Base-by-base conservation (phyloP, 768 basidiomycete species). In the Lactifluus hygrophoroides region DNA sequence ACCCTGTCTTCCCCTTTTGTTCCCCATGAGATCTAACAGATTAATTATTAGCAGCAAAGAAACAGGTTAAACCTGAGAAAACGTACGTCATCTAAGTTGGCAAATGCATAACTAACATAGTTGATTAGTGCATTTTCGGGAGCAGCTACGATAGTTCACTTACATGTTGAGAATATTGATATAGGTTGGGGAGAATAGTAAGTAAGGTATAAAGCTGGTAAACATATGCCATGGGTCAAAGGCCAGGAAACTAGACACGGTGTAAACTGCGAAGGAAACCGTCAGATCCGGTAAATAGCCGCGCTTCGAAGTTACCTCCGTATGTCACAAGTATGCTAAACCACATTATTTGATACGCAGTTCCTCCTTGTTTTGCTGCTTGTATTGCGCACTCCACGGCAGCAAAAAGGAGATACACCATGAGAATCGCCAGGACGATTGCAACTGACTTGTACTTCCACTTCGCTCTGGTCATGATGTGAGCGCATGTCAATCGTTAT, bases 151-250 rank as follows among this genome's bases (percentile, higher is more conserved):
- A 48, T 14, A 21, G 3, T 23, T 37, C 54, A 57, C 86, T 67
- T 56, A 90, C 86, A 93, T 84, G 69, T 83, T 85, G 54, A 90
- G 71, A 59, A 89, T 76, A 67, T 86, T 88, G 68, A 90, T 80
- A 64, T 88, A 89, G 28, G 82, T 84, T 27, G 94, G 91, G 3
- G 86, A 89, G 54, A 96, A 79, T 19, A 97, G 74, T 67, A 97
- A 72, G 67, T 96, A 99, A 50, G 90, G 92, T 14, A 85, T 65
- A 67, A 94, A 93, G 66, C 90, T 93, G 9, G 94, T 97, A 62
- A 96, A 48, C 75, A 98, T 84, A 72, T 98, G 95, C 91, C 92
- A 94, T 4, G 96, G 94, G 71, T 99, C 96, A 57, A 94, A 81
- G 0, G 92, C 90, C 40, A 97, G 73, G 38, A 96, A 63, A 60